phyloP scores from a whole-genome alignment of 2,329 filamentous ascomycete species.

The Alternaria longipes region DNA sequence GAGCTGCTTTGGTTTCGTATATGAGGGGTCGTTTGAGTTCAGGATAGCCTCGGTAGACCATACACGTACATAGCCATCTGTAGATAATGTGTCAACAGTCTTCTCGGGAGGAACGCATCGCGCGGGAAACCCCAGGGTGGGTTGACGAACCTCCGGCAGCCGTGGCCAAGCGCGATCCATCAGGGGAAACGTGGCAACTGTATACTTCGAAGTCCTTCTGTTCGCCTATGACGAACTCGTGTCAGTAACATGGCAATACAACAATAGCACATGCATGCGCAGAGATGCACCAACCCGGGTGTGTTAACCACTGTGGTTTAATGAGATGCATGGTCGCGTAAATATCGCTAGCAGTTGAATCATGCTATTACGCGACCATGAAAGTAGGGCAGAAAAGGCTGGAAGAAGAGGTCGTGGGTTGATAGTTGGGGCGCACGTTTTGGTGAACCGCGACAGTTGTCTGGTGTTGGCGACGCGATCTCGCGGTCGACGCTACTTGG shows the following conservation, averaged over 20 bases:
- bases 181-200: conserved; percentile 95
- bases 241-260: conserved; percentile 23
- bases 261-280: conserved; percentile 19
- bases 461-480: conserved; percentile 44
- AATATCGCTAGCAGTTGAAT: conserved; percentile 21
- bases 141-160: conserved; percentile 80
- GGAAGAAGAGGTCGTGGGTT: conserved; percentile 20
- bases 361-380: conserved; percentile 43
- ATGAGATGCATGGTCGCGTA: conserved; percentile 68
- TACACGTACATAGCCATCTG: conserved; percentile 94
- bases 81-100: conserved; percentile 25
- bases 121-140: conserved; percentile 23
- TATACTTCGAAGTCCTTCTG: conserved; percentile 99
- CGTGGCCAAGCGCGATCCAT: conserved; percentile 89
- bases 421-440: conserved; percentile 29
- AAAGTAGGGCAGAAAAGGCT: conserved; percentile 3
- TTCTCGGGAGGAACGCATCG: conserved; percentile 27
- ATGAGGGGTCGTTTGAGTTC: conserved; percentile 76
- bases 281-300: conserved; percentile 72
- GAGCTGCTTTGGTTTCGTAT: conserved; percentile 85
- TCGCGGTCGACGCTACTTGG: conserved; percentile 39
- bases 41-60: conserved; percentile 97
- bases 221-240: conserved; percentile 69
- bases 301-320: conserved; percentile 94
- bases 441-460: conserved; percentile 40